These are phyloP conservation scores for Bolboschoenoplectus hybrid DNA, from an alignment of 202 grass and related monocot species.

Conservation along the genomic window DNA sequence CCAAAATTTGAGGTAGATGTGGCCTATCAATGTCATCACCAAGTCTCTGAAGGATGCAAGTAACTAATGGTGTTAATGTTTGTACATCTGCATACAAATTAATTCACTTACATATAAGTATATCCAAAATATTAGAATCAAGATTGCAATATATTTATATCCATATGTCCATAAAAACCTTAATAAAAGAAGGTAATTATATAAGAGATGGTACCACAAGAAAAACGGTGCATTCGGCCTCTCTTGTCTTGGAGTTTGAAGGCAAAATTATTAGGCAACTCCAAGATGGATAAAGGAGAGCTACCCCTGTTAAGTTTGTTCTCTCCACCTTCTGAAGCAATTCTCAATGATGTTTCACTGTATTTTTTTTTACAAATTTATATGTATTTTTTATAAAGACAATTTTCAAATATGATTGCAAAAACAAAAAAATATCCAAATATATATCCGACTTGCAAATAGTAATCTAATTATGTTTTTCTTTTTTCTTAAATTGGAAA, in stretches of 20 bases:
- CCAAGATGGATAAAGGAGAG: constrained; percentile 35
- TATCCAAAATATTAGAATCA: not conserved
- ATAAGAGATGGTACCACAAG: constrained; percentile 49
- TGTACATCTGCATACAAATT: constrained; percentile 52
- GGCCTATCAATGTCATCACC: constrained; percentile 55
- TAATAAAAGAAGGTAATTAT: not conserved
- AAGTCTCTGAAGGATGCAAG: constrained; percentile 67
- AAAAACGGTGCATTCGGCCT: constrained; percentile 73
- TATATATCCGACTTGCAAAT: not conserved
- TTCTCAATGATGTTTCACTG: constrained; percentile 30
- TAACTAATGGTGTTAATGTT: constrained; percentile 66
- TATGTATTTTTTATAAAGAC: not conserved
- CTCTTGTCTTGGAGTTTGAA: constrained; percentile 76
- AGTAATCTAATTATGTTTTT: too few species aligned
- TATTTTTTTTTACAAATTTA: constrained; percentile 4
- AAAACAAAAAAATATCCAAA: not conserved
- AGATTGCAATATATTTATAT: not conserved
- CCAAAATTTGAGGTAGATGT: constrained; percentile 64
- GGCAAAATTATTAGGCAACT: constrained; percentile 39
- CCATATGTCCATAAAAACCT: not conserved
- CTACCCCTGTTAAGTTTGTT: constrained; percentile 15
- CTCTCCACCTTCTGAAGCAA: constrained; percentile 29
- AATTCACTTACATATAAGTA: not conserved
- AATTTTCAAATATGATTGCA: not conserved
- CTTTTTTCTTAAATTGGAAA: not conserved